Conservation (phyloP, 192 early-diverging fungal genomes). For the Obelidium mucronatum region DNA sequence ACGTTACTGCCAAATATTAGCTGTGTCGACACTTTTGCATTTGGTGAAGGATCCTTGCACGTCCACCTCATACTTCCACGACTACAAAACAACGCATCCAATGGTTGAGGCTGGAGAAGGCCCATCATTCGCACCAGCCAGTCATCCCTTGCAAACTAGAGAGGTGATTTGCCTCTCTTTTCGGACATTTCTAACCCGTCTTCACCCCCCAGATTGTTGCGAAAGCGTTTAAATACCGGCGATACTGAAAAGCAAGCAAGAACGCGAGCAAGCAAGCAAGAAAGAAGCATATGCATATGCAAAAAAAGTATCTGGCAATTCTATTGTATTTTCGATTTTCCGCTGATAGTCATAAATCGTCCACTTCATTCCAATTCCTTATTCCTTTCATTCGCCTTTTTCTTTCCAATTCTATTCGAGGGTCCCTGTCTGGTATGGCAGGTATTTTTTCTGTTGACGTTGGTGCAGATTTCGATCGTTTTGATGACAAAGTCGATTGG, state of each 20-base stretch:
- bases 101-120: constrained; percentile 25
- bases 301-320: too few species aligned
- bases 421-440: too few species aligned
- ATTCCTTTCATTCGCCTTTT: constrained; percentile 40
- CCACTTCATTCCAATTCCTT: constrained; percentile 55
- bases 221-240: constrained; percentile 41
- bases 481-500: too few species aligned
- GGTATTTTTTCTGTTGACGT: too few species aligned
- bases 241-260: constrained; percentile 18
- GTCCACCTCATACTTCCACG: constrained; percentile 25
- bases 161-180: constrained; percentile 28
- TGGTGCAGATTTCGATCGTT: too few species aligned
- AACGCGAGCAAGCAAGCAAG: too few species aligned
- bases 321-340: too few species aligned
- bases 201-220: constrained; percentile 29
- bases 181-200: background rate
- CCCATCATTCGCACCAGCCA: constrained; percentile 24
- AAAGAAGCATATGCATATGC: too few species aligned
- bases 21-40: constrained; percentile 34
- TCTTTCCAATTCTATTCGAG: constrained; percentile 15
- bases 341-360: constrained; percentile 8
- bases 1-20: too few species aligned
- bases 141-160: constrained; percentile 33
- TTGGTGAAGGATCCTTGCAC: constrained; percentile 5
- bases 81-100: constrained; percentile 13